Evolutionary conservation across 371 early-diverging fungal species (phyloP).

Genomic region (Rhizopus delemar): DNA sequence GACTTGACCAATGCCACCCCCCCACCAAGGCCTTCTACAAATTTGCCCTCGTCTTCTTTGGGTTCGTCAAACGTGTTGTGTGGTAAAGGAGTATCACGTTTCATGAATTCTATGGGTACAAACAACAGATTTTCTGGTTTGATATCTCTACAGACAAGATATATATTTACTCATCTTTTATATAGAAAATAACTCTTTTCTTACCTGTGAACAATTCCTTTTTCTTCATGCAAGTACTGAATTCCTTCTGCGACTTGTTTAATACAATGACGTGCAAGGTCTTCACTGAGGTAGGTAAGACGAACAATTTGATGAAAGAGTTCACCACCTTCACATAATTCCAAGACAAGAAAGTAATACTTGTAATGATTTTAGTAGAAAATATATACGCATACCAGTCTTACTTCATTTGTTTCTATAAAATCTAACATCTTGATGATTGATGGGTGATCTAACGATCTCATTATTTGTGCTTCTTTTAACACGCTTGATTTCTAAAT

Average conservation of each 20-base stretch:
- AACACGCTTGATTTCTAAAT: slow-evolving; percentile 72
- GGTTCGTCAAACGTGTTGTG: slow-evolving; percentile 45
- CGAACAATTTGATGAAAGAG: slow-evolving; percentile 65
- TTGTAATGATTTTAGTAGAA: slow-evolving; percentile 1
- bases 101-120: slow-evolving; percentile 61
- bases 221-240: slow-evolving; percentile 78
- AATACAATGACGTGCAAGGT: slow-evolving; percentile 73
- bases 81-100: slow-evolving; percentile 50
- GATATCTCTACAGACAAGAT: slow-evolving; percentile 67
- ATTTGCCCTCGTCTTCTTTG: slow-evolving; percentile 63
- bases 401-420: slow-evolving; percentile 66
- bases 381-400: background rate
- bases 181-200: background rate
- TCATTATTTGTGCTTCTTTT: slow-evolving; percentile 88
- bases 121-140: slow-evolving; percentile 95
- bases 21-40: slow-evolving; percentile 59
- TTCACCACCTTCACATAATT: slow-evolving; percentile 63
- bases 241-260: slow-evolving; percentile 86
- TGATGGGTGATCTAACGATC: slow-evolving; percentile 76
- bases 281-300: slow-evolving; percentile 63
- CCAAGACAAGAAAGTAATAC: slow-evolving; percentile 34
- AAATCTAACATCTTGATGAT: slow-evolving; percentile 75
- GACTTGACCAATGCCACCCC: slow-evolving; percentile 76
- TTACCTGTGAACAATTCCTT: slow-evolving; percentile 70
- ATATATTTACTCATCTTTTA: slow-evolving; percentile 56